Conservation (phyloP, 371 early-diverging fungal species). For the Smittium mucronatum region DNA sequence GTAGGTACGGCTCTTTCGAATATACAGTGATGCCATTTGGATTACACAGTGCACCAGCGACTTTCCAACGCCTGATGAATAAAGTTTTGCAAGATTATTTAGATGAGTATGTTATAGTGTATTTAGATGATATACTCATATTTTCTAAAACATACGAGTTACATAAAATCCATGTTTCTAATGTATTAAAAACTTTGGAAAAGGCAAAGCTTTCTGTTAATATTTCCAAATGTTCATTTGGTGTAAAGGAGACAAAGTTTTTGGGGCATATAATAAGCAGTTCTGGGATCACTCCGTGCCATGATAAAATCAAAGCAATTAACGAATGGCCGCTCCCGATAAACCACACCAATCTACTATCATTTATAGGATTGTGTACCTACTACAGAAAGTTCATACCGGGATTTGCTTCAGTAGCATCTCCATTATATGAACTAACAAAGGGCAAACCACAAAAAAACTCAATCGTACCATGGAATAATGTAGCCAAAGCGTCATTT, state of each 20-base stretch:
- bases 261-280: slow-evolving; percentile 31
- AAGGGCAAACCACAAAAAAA: neutral
- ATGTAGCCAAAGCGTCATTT: neutral
- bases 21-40: slow-evolving; percentile 41
- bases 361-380: slow-evolving; percentile 30
- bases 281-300: slow-evolving; percentile 22
- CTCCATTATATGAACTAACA: slow-evolving; percentile 22
- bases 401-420: slow-evolving; percentile 16
- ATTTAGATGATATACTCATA: slow-evolving; percentile 46
- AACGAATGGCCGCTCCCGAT: slow-evolving; percentile 28
- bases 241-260: slow-evolving; percentile 24
- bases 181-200: slow-evolving; percentile 26
- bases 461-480: neutral
- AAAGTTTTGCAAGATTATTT: slow-evolving; percentile 22
- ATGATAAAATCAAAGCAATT: slow-evolving; percentile 26
- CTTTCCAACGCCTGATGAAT: slow-evolving; percentile 36
- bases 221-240: slow-evolving; percentile 39
- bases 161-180: slow-evolving; percentile 30
- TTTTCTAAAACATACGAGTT: slow-evolving; percentile 34
- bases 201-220: slow-evolving; percentile 30
- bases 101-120: slow-evolving; percentile 33
- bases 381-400: slow-evolving; percentile 25
- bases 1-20: slow-evolving; percentile 31
- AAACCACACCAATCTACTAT: slow-evolving; percentile 16
- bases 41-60: slow-evolving; percentile 30